Evolutionary conservation across 148 eudicot species (phyloP).

Genomic region (Fagopyrum esculentum): DNA sequence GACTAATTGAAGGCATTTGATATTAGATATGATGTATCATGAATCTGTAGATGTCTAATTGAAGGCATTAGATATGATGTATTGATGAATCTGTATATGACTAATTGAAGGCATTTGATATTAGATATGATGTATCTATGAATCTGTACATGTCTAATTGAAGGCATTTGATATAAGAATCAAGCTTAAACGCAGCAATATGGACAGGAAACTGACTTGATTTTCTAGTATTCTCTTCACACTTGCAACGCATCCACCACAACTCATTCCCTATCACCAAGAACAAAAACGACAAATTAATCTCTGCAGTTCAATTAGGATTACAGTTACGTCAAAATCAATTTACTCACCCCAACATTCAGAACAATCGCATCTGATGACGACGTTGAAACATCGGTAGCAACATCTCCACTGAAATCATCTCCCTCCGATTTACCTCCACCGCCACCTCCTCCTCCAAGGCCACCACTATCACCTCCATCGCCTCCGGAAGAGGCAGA

Average conservation of each 20-base stretch:
- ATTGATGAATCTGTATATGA: no score
- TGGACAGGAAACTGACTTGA: constrained; percentile 47
- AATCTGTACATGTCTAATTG: no score
- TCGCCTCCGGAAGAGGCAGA: constrained; percentile 46
- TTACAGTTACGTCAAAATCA: constrained; percentile 21
- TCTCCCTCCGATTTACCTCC: constrained; percentile 39
- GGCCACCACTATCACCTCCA: constrained; percentile 43
- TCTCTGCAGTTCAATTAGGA: not conserved
- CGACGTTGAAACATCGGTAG: constrained; percentile 45
- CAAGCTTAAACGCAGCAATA: no score
- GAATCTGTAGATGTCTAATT: no score
- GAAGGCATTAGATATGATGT: no score
- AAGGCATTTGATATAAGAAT: no score
- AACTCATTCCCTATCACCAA: constrained; percentile 70
- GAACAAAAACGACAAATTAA: not conserved
- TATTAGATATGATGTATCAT: no score
- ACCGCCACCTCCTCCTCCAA: constrained; percentile 49
- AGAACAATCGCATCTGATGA: constrained; percentile 74
- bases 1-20: no score
- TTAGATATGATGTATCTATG: no score
- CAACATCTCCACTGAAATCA: constrained; percentile 33
- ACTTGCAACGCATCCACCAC: constrained; percentile 91
- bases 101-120: no score
- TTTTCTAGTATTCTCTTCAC: constrained; percentile 86
- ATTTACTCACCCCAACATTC: constrained; percentile 37